Evolutionary conservation across 202 grass and related monocot genomes (phyloP).

Genomic region (Hordeum pubiflorum): DNA sequence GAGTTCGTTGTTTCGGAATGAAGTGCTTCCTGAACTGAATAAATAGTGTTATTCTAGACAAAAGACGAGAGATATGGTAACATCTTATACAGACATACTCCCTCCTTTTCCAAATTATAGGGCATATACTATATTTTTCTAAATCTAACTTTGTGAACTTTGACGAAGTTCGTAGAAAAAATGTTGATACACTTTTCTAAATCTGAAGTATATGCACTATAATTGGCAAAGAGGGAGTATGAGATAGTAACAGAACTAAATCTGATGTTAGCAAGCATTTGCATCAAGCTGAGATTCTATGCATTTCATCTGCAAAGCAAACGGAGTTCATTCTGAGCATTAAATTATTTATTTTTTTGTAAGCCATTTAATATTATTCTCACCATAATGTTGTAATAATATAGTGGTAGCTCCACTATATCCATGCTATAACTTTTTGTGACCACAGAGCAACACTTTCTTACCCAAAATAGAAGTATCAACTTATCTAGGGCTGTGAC

Average conservation of each 20-base stretch:
- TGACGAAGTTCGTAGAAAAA: too few relatives aligned
- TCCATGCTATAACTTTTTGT: background rate
- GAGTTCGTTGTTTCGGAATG: background rate
- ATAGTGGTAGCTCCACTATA: background rate
- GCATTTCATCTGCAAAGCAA: conserved; percentile 1
- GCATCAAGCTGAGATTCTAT: background rate
- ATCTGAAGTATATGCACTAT: too few relatives aligned
- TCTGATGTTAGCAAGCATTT: background rate
- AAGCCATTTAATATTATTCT: background rate
- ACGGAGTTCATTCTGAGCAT: background rate
- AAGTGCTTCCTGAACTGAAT: conserved; percentile 8
- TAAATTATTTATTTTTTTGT: background rate
- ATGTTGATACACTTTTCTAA: too few relatives aligned
- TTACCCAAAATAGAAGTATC: background rate
- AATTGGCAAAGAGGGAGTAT: too few relatives aligned
- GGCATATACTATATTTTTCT: too few relatives aligned
- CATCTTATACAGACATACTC: background rate
- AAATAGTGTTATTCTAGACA: background rate
- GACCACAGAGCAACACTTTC: too few relatives aligned
- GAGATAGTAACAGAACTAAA: background rate
- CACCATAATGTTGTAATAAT: background rate
- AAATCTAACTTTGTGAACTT: too few relatives aligned
- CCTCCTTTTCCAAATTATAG: too few relatives aligned
- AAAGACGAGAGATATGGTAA: background rate
- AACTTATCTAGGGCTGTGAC: background rate